Conservation (phyloP, 441 rosid genomes). For the Brassica hybrid region DNA sequence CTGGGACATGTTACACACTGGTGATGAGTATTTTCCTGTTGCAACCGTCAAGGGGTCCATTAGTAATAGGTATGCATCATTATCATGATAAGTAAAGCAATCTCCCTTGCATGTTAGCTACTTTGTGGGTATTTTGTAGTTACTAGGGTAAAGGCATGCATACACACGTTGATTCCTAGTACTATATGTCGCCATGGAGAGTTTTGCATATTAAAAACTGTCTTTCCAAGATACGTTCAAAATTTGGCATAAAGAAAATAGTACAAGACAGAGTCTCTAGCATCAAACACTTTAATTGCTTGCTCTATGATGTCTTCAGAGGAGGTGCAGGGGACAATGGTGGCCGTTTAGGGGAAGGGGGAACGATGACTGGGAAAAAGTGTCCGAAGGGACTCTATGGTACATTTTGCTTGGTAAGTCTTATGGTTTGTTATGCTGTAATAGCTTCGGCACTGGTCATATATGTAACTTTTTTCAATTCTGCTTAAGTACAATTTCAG, state of each 20-base stretch:
- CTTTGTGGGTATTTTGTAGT: background rate
- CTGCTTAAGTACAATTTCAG: background rate
- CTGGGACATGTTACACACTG: slow-evolving; percentile 82
- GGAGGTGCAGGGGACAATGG: slow-evolving; percentile 92
- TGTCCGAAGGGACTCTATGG: slow-evolving; percentile 98
- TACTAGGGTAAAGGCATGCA: background rate
- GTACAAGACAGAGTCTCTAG: slow-evolving; percentile 10
- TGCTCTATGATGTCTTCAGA: slow-evolving; percentile 59
- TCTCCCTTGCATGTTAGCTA: slow-evolving; percentile 14
- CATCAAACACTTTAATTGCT: slow-evolving; percentile 30
- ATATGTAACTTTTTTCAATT: slow-evolving; percentile 9
- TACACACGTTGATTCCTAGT: background rate
- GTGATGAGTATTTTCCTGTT: slow-evolving; percentile 81
- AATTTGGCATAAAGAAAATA: slow-evolving; percentile 16
- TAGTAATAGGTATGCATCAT: slow-evolving; percentile 64
- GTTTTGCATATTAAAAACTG: slow-evolving; percentile 17
- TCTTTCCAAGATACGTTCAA: slow-evolving; percentile 1
- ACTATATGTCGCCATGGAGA: background rate
- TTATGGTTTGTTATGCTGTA: slow-evolving; percentile 16
- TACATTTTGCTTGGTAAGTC: slow-evolving; percentile 84
- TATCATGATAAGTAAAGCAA: slow-evolving; percentile 19
- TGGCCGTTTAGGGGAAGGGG: slow-evolving; percentile 80
- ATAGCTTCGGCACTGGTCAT: background rate
- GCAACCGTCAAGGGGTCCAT: slow-evolving; percentile 77
- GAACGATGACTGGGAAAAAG: slow-evolving; percentile 88